Base-by-base conservation (phyloP, 805 yeast species). In the Yarrowia hollandica region DNA sequence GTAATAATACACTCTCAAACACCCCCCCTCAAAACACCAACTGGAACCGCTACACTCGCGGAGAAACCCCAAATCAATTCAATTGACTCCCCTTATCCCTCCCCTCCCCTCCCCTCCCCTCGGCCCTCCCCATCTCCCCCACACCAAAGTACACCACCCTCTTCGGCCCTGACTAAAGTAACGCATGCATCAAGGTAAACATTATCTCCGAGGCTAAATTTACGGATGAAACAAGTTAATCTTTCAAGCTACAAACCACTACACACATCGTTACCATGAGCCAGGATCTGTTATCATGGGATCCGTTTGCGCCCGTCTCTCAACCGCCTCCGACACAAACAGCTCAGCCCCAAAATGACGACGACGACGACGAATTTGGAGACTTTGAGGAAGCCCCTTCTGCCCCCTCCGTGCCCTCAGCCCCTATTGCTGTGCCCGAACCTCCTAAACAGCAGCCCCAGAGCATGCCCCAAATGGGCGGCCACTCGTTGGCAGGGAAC, bases 311-410 rank as follows among this genome's bases (percentile, higher is more conserved):
- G 16, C 55, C 55, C 10, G 55, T 48, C 6, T 18, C 52, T 0
- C 52, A 30, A 19, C 34, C 25, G 15, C 50, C 18, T 1, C 25
- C 37, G 28, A 23, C 52, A 2, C 52, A 28, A 14, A 14, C 52
- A 5, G 39, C 16, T 3, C 54, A 4, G 39, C 22, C 15, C n/a
- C 34, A 14, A 16, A 26, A 4, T 10, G 28, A 25, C 10, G 55
- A 48, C 39, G 55, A 61, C 19, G 67, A 65, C 21, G 69, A 66
- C 41, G 81, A 77, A 64, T 81, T 83, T 46, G 86, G 75, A 18
- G 69, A 66, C 21, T 66, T 66, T 65, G 84, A 84, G 8, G 88
- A 82, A 63, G 81, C 80, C 7, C 85, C 78, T 14, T 28, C 60
- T 11, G 25, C 14, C 42, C 46, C 22, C 23, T n/a, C n/a, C n/a